A percentile compares a stretch with the other conserved stretches of the same genome.
Evolutionary conservation across 2,329 filamentous ascomycete species (phyloP).

Genomic region (Paramyrothecium sp.): DNA sequence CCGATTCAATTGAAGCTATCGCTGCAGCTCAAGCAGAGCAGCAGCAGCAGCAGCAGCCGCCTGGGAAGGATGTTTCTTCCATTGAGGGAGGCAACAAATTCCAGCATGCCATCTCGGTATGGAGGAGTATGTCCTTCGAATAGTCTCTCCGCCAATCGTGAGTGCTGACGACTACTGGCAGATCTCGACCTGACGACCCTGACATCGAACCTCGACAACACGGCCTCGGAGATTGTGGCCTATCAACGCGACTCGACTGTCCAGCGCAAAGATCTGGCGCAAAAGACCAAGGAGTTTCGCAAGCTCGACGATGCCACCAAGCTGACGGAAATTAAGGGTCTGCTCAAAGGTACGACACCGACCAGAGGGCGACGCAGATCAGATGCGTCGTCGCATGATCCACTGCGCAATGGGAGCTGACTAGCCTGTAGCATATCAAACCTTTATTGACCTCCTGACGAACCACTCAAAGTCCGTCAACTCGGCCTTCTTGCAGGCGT

Average conservation of each 20-base stretch:
- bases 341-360: conserved; percentile 70
- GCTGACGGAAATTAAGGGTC: conserved; percentile 80
- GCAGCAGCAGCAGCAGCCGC: conserved; percentile 16
- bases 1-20: conserved; percentile 28
- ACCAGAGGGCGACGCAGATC: too few species aligned
- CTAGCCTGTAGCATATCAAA: conserved; percentile 76
- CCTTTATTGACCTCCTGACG: conserved; percentile 93
- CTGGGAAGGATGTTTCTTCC: conserved; percentile 19
- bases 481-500: conserved; percentile 87
- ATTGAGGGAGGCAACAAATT: conserved; percentile 81
- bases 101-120: conserved; percentile 91
- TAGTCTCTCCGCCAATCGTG: not conserved
- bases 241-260: conserved; percentile 95
- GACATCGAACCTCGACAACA: conserved; percentile 82
- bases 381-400: too few species aligned
- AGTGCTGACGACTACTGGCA: conserved; percentile 34
- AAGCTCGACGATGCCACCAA: conserved; percentile 90
- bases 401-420: not conserved
- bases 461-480: conserved; percentile 95
- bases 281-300: conserved; percentile 97
- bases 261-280: conserved; percentile 94
- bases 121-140: conserved; percentile 68
- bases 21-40: conserved; percentile 10
- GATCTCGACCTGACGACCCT: conserved; percentile 85
- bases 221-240: conserved; percentile 90